Evolutionary conservation across 2,329 filamentous ascomycete species (phyloP).

Genomic region (Thelonectria blattea): DNA sequence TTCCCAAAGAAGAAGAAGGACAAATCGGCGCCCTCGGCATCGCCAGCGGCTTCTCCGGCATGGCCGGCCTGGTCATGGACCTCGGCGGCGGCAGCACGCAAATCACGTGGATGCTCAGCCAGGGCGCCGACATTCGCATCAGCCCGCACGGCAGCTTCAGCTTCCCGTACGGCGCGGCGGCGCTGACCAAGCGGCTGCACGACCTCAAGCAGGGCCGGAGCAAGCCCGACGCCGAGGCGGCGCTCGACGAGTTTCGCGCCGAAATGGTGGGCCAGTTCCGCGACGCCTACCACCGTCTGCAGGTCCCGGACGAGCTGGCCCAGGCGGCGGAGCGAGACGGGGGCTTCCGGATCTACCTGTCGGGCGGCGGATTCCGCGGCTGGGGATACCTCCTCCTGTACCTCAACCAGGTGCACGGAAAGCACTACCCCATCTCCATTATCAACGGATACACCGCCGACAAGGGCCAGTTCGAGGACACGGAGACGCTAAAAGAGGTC

Average conservation of each 20-base stretch:
- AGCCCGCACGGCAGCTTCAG: conserved; percentile 64
- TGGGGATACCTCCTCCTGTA: conserved; percentile 70
- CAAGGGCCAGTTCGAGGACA: conserved; percentile 58
- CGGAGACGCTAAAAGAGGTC: conserved; percentile 45
- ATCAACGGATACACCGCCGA: conserved; percentile 71
- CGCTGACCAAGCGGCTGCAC: conserved; percentile 61
- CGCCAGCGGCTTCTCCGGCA: conserved; percentile 65
- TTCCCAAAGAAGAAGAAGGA: conserved; percentile 71
- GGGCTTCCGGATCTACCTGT: conserved; percentile 68
- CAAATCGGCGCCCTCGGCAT: conserved; percentile 69
- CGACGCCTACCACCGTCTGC: conserved; percentile 57
- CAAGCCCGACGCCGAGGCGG: conserved; percentile 48
- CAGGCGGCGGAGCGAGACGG: conserved; percentile 50
- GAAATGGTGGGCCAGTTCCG: conserved; percentile 61
- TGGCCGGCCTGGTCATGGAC: conserved; percentile 75
- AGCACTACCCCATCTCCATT: conserved; percentile 72
- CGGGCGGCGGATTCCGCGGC: conserved; percentile 72
- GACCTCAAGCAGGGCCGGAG: conserved; percentile 48
- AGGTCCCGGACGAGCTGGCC: conserved; percentile 58
- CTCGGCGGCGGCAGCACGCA: conserved; percentile 74
- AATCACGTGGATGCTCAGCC: conserved; percentile 68
- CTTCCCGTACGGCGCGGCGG: conserved; percentile 74
- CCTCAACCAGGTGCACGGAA: conserved; percentile 63
- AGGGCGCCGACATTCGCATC: conserved; percentile 55
- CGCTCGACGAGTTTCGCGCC: conserved; percentile 50